A percentile compares a stretch with the other conserved stretches of the same genome.
These are phyloP conservation scores for Bonia amplexicaulis DNA, from an alignment of 176 grass and related monocot species.

Conservation along the genomic window DNA sequence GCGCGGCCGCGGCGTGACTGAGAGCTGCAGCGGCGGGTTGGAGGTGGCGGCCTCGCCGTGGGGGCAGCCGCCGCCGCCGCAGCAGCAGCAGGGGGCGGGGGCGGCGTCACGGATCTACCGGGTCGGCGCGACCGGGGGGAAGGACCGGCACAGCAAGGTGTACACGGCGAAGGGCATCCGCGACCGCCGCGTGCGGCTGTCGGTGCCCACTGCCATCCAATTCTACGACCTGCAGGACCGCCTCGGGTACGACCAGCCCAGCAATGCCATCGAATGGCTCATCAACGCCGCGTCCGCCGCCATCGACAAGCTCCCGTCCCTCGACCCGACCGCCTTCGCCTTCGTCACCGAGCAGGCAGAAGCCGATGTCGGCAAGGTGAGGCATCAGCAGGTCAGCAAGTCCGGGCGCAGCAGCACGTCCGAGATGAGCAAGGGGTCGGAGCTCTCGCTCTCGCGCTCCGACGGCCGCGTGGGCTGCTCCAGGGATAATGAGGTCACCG, in stretches of 20 bases:
- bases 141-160: slow-evolving; percentile 94
- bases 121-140: slow-evolving; percentile 39
- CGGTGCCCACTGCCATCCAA: slow-evolving; percentile 79
- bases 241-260: slow-evolving; percentile 78
- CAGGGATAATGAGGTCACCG: slow-evolving; percentile 56
- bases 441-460: slow-evolving; percentile 69
- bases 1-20: slow-evolving; percentile 32
- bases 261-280: slow-evolving; percentile 92
- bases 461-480: slow-evolving; percentile 41
- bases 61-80: slow-evolving; percentile 27
- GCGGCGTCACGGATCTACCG: slow-evolving; percentile 74
- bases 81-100: slow-evolving; percentile 4
- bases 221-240: slow-evolving; percentile 95
- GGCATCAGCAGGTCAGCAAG: slow-evolving; percentile 45
- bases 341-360: slow-evolving; percentile 13
- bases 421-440: slow-evolving; percentile 82
- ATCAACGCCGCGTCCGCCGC: slow-evolving; percentile 63
- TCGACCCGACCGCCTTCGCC: slow-evolving; percentile 38
- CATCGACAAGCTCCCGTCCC: slow-evolving; percentile 64
- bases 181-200: slow-evolving; percentile 78
- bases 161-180: slow-evolving; percentile 81
- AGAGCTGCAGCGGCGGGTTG: background rate
- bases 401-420: slow-evolving; percentile 72
- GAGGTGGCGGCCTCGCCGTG: background rate
- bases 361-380: slow-evolving; percentile 9